Evolutionary conservation across 768 basidiomycete genomes (phyloP).

Genomic region (Suillus subaureus): DNA sequence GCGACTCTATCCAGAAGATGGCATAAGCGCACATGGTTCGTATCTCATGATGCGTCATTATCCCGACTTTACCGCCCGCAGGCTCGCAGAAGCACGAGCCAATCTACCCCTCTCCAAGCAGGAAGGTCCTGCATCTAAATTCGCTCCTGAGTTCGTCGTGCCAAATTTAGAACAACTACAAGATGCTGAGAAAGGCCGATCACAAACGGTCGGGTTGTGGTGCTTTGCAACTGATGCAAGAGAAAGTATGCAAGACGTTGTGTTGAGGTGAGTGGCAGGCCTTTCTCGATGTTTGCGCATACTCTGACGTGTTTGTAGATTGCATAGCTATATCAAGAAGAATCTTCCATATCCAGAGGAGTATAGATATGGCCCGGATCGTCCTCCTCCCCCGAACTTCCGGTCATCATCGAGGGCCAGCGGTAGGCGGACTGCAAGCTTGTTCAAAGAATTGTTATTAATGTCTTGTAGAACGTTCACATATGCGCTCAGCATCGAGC

Average conservation of each 20-base stretch:
- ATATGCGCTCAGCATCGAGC: constrained; percentile 33
- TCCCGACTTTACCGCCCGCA: constrained; percentile 61
- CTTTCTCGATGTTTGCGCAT: background rate
- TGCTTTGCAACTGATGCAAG: constrained; percentile 69
- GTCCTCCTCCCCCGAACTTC: constrained; percentile 61
- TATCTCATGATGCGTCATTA: constrained; percentile 77
- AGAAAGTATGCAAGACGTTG: constrained; percentile 71
- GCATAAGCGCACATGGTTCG: constrained; percentile 56
- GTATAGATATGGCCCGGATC: constrained; percentile 67
- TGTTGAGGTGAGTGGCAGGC: constrained; percentile 55
- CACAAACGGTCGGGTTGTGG: constrained; percentile 73
- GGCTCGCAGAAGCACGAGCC: constrained; percentile 42
- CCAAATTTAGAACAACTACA: constrained; percentile 44
- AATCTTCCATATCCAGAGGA: constrained; percentile 73
- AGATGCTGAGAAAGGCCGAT: constrained; percentile 54
- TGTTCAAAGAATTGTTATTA: constrained; percentile 12
- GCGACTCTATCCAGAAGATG: constrained; percentile 77
- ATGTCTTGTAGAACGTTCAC: constrained; percentile 21
- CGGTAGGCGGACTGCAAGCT: constrained; percentile 17
- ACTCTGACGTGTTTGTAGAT: constrained; percentile 35
- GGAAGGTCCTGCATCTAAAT: constrained; percentile 44
- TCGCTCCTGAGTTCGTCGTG: constrained; percentile 51
- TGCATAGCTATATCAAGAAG: constrained; percentile 67
- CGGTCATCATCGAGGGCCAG: constrained; percentile 34
- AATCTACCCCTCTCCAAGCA: constrained; percentile 22